Conservation (phyloP, 2,329 filamentous ascomycete species). For the Keithomyces neogunnii region DNA sequence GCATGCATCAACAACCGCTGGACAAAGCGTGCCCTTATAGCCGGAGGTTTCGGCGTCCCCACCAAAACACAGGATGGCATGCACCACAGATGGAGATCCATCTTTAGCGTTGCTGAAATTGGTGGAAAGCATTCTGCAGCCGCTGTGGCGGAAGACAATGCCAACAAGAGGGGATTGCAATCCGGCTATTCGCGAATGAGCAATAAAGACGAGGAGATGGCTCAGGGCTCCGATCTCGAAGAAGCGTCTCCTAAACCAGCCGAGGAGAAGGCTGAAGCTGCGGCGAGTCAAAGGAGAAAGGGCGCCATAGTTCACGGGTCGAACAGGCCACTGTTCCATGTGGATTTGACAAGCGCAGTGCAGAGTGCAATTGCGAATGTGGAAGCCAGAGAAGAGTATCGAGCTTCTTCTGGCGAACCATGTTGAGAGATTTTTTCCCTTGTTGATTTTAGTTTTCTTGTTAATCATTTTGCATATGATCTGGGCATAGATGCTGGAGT, state of each 20-base stretch:
- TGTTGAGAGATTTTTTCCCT: neutral
- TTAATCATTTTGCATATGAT: too few species aligned
- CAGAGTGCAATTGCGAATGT: conserved; percentile 80
- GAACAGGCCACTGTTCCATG: conserved; percentile 86
- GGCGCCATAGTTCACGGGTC: conserved; percentile 71
- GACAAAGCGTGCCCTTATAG: conserved; percentile 83
- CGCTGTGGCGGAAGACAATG: conserved; percentile 54
- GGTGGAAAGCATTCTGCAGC: conserved; percentile 64
- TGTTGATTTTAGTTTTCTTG: neutral
- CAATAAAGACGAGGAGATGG: conserved; percentile 27
- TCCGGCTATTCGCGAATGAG: conserved; percentile 4
- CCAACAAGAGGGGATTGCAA: conserved; percentile 36
- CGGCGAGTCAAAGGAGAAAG: conserved; percentile 30
- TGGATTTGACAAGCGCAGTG: conserved; percentile 81
- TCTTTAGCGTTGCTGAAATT: conserved; percentile 87
- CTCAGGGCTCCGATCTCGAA: conserved; percentile 15
- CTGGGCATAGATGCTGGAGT: neutral
- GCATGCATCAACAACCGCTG: conserved; percentile 84
- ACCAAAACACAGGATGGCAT: conserved; percentile 36
- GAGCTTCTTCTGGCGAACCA: conserved; percentile 1
- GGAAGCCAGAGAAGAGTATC: conserved; percentile 40
- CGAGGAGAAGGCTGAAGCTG: conserved; percentile 30
- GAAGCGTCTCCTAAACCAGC: neutral
- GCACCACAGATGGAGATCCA: conserved; percentile 77
- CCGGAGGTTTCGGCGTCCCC: conserved; percentile 83